Percentiles rank a stretch among this genome's conserved stretches.
Evolutionary conservation across 805 yeast species (phyloP).

Genomic region (Candida morakotiae): DNA sequence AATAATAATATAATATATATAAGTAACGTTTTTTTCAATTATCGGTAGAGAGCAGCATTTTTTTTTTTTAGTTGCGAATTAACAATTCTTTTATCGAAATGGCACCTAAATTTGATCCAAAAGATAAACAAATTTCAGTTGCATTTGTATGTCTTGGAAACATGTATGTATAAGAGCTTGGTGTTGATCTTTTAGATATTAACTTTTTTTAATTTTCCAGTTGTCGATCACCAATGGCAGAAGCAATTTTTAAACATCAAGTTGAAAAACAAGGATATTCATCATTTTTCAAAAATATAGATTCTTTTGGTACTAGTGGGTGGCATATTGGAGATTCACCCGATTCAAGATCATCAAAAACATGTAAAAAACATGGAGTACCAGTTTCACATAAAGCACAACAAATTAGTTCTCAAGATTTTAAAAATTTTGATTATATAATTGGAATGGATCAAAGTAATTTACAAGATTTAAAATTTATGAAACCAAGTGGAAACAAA

Average conservation of each 20-base stretch:
- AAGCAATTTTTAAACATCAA: slow-evolving; percentile 73
- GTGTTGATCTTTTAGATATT: neutral
- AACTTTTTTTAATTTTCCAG: slow-evolving; percentile 29
- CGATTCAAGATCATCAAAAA: slow-evolving; percentile 65
- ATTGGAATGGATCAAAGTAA: slow-evolving; percentile 72
- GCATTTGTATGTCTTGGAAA: slow-evolving; percentile 92
- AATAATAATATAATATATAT: neutral
- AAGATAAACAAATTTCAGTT: slow-evolving; percentile 45
- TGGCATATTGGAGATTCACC: slow-evolving; percentile 84
- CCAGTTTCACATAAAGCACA: slow-evolving; percentile 76
- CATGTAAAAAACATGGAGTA: slow-evolving; percentile 68
- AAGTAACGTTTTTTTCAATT: no score
- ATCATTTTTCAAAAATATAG: slow-evolving; percentile 51
- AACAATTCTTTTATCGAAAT: slow-evolving; percentile 5
- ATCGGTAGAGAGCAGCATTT: no score
- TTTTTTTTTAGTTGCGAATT: no score
- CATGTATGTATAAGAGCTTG: slow-evolving; percentile 46
- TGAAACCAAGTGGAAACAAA: slow-evolving; percentile 48
- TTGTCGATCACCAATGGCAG: slow-evolving; percentile 98
- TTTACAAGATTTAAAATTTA: slow-evolving; percentile 43
- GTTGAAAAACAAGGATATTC: slow-evolving; percentile 49
- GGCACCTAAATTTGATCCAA: slow-evolving; percentile 15
- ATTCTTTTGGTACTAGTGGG: slow-evolving; percentile 86
- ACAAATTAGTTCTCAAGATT: slow-evolving; percentile 51
- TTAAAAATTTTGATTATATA: slow-evolving; percentile 58